Evolutionary conservation across 2,329 filamentous ascomycete species (phyloP), one percentile per base, ranked within the genome.

Genomic region (Neonectria hederae): DNA sequence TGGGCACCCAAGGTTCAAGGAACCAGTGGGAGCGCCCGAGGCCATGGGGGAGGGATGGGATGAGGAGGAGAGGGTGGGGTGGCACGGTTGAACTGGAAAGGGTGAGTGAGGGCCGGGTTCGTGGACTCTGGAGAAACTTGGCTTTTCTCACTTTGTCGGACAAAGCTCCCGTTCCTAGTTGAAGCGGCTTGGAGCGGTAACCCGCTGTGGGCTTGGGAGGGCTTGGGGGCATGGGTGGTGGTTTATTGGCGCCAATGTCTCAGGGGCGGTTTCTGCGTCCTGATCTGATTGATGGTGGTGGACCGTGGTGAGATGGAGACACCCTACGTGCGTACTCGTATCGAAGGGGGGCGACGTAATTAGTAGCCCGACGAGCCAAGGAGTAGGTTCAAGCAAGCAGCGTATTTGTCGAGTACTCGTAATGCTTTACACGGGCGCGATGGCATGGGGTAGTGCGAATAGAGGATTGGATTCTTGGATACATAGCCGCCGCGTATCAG

Each of bases 81-180:
- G 48, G 26, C 9, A 52, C 22, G 21, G 48, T 35, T 19, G n/a
- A 5, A 10, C 22, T 28, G 24, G 45, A 13, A 28, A 32, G 30
- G 28, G 9, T 30, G 45, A 17, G 46, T 24, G 24, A 32, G 30
- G 30, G 30, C 30, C 30, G 30, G 30, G 30, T 11, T 32, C 30
- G 4, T 32, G 30, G 30, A 38, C 14, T 40, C 40, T 51, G 30
- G 54, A 48, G 26, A 65, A 67, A 59, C 68, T 69, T 69, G 65
- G 63, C 66, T 71, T 70, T 65, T 69, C 6, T 70, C 38, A 24
- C 32, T 9, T 17, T 24, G 24, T 56, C 69, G 71, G 71, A 73
- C 65, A 71, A 66, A 59, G 68, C 63, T 70, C 71, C 69, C 71
- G 71, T 69, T 63, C 66, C 66, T 69, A 68, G 69, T 38, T 68